Evolutionary conservation across 768 basidiomycete genomes (phyloP).

Genomic region (Tulasnella sp.): DNA sequence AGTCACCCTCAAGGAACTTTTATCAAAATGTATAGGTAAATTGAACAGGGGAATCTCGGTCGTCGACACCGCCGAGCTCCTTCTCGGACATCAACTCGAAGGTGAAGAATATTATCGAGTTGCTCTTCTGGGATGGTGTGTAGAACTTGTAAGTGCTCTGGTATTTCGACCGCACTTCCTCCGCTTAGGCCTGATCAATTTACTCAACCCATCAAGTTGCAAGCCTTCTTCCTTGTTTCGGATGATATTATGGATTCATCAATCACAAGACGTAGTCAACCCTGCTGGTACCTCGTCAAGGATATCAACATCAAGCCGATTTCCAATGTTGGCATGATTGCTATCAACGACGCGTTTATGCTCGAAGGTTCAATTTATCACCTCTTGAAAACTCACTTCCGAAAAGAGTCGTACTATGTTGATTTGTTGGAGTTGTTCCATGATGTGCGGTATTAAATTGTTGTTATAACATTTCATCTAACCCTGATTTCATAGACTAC

Average conservation of each 20-base stretch:
- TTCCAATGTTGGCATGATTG: constrained; percentile 53
- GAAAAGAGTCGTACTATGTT: constrained; percentile 65
- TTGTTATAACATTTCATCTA: constrained; percentile 25
- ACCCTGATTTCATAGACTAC: constrained; percentile 36
- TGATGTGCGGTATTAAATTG: constrained; percentile 52
- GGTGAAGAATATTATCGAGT: constrained; percentile 83
- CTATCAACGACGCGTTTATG: constrained; percentile 96
- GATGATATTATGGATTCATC: constrained; percentile 97
- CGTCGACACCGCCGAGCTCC: constrained; percentile 81
- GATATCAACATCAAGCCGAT: constrained; percentile 18
- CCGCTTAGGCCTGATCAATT: background rate
- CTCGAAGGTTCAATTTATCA: constrained; percentile 88
- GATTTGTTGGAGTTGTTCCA: constrained; percentile 87
- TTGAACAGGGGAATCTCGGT: constrained; percentile 95
- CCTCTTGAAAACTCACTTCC: constrained; percentile 79
- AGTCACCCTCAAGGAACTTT: constrained; percentile 1
- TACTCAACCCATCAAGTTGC: constrained; percentile 42
- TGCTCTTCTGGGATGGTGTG: constrained; percentile 86
- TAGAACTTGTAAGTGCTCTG: constrained; percentile 70
- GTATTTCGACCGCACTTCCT: background rate
- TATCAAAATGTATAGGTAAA: constrained; percentile 41
- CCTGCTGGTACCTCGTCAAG: constrained; percentile 78
- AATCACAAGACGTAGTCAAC: constrained; percentile 85
- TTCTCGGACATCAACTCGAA: constrained; percentile 52
- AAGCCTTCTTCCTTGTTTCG: constrained; percentile 93